These are phyloP conservation scores for Agroathelia rolfsii DNA, from an alignment of 1,284 basidiomycete genomes.

Conservation along the genomic window DNA sequence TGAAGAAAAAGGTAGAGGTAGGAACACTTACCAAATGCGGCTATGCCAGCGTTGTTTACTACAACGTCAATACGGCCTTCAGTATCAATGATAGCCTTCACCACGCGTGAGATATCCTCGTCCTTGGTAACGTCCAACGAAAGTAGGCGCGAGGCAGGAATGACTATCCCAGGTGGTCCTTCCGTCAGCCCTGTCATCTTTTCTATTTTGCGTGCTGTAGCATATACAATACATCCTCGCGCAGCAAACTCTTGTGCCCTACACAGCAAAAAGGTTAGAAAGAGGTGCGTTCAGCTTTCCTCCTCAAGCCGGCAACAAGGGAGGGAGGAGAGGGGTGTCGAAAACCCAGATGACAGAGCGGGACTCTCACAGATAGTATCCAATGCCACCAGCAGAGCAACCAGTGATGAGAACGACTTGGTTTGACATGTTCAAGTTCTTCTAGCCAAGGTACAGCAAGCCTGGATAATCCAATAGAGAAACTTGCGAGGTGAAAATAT, in stretches of 20 bases:
- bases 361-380: slow-evolving; percentile 48
- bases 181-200: slow-evolving; percentile 9
- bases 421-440: no score
- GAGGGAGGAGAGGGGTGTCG: no score
- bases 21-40: slow-evolving; percentile 8
- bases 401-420: slow-evolving; percentile 58
- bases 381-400: slow-evolving; percentile 62
- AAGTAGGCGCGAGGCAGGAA: slow-evolving; percentile 11
- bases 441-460: no score
- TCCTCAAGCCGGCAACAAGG: no score
- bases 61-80: slow-evolving; percentile 14
- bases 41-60: slow-evolving; percentile 14
- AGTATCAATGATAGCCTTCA: slow-evolving; percentile 9
- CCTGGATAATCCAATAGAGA: no score
- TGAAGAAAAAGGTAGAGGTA: no score
- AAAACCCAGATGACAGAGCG: no score
- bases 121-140: slow-evolving; percentile 15
- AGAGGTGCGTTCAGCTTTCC: no score
- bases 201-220: slow-evolving; percentile 7
- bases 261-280: slow-evolving; percentile 1
- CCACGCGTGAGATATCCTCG: slow-evolving; percentile 11
- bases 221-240: slow-evolving; percentile 9
- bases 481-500: no score
- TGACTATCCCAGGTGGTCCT: no score
- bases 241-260: slow-evolving; percentile 51